Evolutionary conservation across 1,284 basidiomycete genomes (phyloP), one percentile per base, ranked within the genome.

Genomic region (Takashimella tepidaria): DNA sequence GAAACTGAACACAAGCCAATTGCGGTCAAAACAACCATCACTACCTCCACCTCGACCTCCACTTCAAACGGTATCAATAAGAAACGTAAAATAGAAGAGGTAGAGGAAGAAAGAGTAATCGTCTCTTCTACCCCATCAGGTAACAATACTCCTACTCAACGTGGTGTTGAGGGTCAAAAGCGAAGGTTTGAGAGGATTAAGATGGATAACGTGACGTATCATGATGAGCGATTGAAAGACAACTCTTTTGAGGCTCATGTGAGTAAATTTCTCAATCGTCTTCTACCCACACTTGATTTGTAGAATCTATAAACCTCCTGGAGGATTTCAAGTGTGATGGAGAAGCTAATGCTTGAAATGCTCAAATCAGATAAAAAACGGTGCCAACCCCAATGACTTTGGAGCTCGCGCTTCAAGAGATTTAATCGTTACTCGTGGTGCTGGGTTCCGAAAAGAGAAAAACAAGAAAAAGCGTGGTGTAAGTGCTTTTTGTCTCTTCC

Each of bases 371-470:
- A 80, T 54, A 84, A 81, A 2, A 76, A 63, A 66, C 27, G 74
- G 74, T 23, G 74, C 74, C 5, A 70, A 80, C 3, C 62, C 64
- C 20, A 86, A 85, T 61, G 95, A 97, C 70, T 98, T 96, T 69
- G 95, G 95, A 26, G 86, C 86, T 19, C 82, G 81, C 53, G 95
- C 95, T 0, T 84, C 85, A 57, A 80, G 82, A 46, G 95, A 98
- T 75, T 78, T 98, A 56, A 88, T 96, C 61, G 88, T 93, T 21
- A 98, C 95, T 2, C 83, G 91, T 5, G 95, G 95, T 11, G 88
- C 88, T 47, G 89, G 90, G 6, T 98, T 98, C 80, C 83, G 92
- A 51, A 98, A 98, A 77, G 95, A 97, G 80, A 98, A 98, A 79
- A 98, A 97, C 79, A 98, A 98, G 83, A 98, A 98, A 79, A 98